phyloP scores from a whole-genome alignment of 306 rosid genomes.

The Mimosa pudica region DNA sequence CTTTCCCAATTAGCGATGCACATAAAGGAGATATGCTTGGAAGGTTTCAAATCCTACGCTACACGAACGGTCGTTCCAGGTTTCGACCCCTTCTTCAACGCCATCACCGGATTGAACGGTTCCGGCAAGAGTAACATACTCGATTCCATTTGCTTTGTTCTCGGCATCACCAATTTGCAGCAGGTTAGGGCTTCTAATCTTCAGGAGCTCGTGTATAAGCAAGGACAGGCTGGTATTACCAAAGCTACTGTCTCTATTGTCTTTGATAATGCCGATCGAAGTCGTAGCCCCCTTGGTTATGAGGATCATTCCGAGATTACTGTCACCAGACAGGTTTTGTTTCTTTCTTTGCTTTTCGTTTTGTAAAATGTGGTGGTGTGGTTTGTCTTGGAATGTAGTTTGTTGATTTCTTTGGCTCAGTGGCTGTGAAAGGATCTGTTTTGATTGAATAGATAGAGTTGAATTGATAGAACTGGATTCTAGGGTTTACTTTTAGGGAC shows the following conservation, averaged over 20 bases:
- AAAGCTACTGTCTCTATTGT: conserved; percentile 90
- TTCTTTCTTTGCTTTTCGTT: background rate
- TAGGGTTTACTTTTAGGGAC: background rate
- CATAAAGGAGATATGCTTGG: conserved; percentile 85
- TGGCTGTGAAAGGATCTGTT: background rate
- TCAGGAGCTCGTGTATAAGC: conserved; percentile 95
- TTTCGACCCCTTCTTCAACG: conserved; percentile 86
- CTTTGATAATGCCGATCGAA: conserved; percentile 71
- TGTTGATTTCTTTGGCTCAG: background rate
- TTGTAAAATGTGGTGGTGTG: background rate
- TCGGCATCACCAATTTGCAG: conserved; percentile 90
- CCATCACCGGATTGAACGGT: conserved; percentile 90
- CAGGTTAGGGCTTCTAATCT: conserved; percentile 95
- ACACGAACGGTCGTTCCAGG: conserved; percentile 90
- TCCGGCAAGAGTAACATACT: conserved; percentile 97
- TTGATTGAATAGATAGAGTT: background rate
- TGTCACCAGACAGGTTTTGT: conserved; percentile 94
- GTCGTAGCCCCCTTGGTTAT: conserved; percentile 87
- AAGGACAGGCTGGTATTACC: conserved; percentile 97
- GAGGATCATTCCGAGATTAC: conserved; percentile 81
- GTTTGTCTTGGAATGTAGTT: background rate
- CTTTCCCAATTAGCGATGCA: no score
- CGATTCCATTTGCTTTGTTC: conserved; percentile 87
- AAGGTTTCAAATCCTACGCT: conserved; percentile 91
- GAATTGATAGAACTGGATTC: background rate